These are phyloP conservation scores for Nicotiana attenuata DNA, from an alignment of 257 asterid genomes.

Conservation along the genomic window DNA sequence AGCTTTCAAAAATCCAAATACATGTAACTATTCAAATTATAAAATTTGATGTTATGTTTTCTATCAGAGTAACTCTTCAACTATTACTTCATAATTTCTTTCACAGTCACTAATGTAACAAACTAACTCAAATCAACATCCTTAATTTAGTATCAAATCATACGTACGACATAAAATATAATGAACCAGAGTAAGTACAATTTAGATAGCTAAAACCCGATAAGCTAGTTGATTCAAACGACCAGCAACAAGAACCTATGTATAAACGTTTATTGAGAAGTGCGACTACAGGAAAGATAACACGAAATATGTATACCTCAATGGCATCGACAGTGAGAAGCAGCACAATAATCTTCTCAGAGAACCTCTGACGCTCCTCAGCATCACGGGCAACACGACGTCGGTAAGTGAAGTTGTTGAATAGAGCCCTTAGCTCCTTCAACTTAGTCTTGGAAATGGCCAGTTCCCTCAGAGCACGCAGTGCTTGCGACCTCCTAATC, in stretches of 20 bases:
- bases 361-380: conserved; percentile 84
- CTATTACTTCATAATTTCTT: not conserved
- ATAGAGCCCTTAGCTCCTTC: conserved; percentile 80
- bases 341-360: conserved; percentile 82
- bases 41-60: not conserved
- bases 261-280: not conserved
- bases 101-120: not conserved
- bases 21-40: not conserved
- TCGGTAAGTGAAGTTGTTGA: conserved; percentile 89
- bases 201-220: not conserved
- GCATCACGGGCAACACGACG: conserved; percentile 61
- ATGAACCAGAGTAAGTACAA: not conserved
- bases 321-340: conserved; percentile 95
- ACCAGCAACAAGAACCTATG: not conserved
- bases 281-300: not conserved
- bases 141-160: not conserved
- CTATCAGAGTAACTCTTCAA: not conserved
- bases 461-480: conserved; percentile 86
- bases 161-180: not conserved
- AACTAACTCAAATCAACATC: not conserved
- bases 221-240: not conserved
- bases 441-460: conserved; percentile 87
- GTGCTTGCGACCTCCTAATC: conserved; percentile 68
- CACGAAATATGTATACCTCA: conserved; percentile 43
- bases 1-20: not conserved